Percentiles rank a stretch among this genome's conserved stretches.
Evolutionary conservation across 2,329 filamentous ascomycete species (phyloP).

Genomic region (Arthroderma sp.): DNA sequence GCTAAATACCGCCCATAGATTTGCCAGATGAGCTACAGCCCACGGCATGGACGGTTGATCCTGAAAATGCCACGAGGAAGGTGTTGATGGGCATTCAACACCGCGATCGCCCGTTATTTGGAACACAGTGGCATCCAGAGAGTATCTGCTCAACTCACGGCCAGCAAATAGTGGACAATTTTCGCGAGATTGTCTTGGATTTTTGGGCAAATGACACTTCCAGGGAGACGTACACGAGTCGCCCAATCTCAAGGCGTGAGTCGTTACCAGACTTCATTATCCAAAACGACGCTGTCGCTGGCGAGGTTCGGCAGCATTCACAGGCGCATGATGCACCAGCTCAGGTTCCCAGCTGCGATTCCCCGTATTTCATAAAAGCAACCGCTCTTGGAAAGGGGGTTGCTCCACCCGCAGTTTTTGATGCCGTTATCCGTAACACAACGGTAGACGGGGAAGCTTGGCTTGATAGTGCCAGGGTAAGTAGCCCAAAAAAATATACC

Average conservation of each 20-base stretch:
- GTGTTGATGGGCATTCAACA: constrained; percentile 10
- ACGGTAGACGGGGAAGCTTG: constrained; percentile 9
- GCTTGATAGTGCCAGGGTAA: constrained; percentile 10
- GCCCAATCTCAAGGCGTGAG: constrained; percentile 1
- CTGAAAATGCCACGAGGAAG: constrained; percentile 4
- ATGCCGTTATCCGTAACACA: constrained; percentile 6
- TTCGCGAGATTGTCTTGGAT: constrained; percentile 4
- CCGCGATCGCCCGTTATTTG: constrained; percentile 7
- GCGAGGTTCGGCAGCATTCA: background rate
- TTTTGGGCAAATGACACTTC: constrained; percentile 5
- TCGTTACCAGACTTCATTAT: constrained; percentile 7
- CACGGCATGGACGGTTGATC: constrained; percentile 10
- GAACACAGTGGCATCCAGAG: constrained; percentile 10
- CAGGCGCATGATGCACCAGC: background rate
- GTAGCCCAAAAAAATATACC: background rate
- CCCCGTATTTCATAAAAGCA: constrained; percentile 7
- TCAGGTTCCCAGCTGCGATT: background rate
- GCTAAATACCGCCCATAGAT: constrained; percentile 1
- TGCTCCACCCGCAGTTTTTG: constrained; percentile 5
- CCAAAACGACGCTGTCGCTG: constrained; percentile 5
- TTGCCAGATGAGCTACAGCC: constrained; percentile 6
- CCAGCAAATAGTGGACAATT: constrained; percentile 9
- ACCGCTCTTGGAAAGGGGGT: constrained; percentile 6
- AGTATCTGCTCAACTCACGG: constrained; percentile 10
- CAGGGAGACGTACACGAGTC: background rate